Evolutionary conservation across 257 asterid genomes (phyloP), one percentile per base, ranked within the genome.

Genomic region (Plectranthus barbatus): DNA sequence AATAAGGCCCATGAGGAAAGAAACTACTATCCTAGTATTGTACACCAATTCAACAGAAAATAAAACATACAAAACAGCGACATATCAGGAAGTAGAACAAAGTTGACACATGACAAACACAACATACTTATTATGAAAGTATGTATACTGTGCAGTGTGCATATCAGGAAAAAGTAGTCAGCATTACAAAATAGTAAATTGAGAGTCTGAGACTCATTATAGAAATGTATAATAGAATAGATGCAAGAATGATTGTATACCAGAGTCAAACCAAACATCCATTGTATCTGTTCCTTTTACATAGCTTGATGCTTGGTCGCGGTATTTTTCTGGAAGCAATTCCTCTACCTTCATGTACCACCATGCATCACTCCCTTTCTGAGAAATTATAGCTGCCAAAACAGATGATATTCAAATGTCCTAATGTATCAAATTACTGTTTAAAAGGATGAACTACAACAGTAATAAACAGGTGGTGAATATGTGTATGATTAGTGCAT

Each of bases 221-320:
- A 44, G 10, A 34, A 21, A 45, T 50, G 49, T 20, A 45, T 26
- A 13, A 65, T 44, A 61, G 13, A 52, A 52, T 19, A 55, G 58
- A 56, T 48, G 34, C 67, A 8, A 68, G 21, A 52, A 6, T 36
- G 13, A 50, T 48, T 21, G 54, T 50, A 37, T 76, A 92, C 99
- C 99, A 51, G 99, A 92, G 79, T 92, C 99, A 78, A 92, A 92
- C 99, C 99, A 92, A 54, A 92, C 99, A 81, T 92, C 97, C 99
- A 92, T 92, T 12, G 97, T 92, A 68, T 92, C 99, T 3, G 88
- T 83, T 72, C 99, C 99, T 75, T 86, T 92, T 60, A 72, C 77
- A 62, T 83, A 89, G 59, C 72, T 76, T 46, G 95, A 75, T 70
- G 97, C 95, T 77, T 87, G 86, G 52, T 61, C 74, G 24, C 81